Conservation (phyloP, 2,329 filamentous ascomycete species). For the Fusarium verrucosum region DNA sequence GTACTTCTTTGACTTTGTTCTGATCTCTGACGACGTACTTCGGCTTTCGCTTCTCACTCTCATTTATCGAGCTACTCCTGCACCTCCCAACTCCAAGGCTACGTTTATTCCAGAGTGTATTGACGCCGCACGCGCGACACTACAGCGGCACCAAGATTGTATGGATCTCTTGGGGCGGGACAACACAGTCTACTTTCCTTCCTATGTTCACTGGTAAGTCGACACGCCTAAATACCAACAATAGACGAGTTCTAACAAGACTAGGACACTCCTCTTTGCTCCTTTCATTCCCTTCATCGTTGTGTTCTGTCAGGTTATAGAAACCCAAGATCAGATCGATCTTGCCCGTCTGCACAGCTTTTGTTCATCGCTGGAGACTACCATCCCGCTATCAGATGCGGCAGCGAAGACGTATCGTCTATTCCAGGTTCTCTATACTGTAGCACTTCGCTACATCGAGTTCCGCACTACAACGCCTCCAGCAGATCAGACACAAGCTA, state of each 20-base stretch:
- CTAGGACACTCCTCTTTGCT: constrained; percentile 58
- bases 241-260: constrained; percentile 1
- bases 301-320: constrained; percentile 61
- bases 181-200: constrained; percentile 50
- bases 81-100: constrained; percentile 38
- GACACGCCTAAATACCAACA: too few species aligned
- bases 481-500: constrained; percentile 49
- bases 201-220: constrained; percentile 56
- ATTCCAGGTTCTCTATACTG: constrained; percentile 66
- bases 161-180: constrained; percentile 51
- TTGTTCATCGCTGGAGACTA: constrained; percentile 60
- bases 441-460: constrained; percentile 67
- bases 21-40: constrained; percentile 54
- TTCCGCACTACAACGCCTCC: constrained; percentile 52
- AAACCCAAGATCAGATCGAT: constrained; percentile 55
- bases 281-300: constrained; percentile 65
- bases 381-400: constrained; percentile 57
- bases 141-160: constrained; percentile 53
- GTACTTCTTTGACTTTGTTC: constrained; percentile 48
- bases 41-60: constrained; percentile 54
- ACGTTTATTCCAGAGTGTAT: constrained; percentile 56
- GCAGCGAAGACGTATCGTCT: constrained; percentile 65
- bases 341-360: constrained; percentile 60
- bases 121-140: constrained; percentile 53
- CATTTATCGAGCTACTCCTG: constrained; percentile 55